Base-by-base conservation (phyloP, 345 rosid species). In the Syzygium jambos region DNA sequence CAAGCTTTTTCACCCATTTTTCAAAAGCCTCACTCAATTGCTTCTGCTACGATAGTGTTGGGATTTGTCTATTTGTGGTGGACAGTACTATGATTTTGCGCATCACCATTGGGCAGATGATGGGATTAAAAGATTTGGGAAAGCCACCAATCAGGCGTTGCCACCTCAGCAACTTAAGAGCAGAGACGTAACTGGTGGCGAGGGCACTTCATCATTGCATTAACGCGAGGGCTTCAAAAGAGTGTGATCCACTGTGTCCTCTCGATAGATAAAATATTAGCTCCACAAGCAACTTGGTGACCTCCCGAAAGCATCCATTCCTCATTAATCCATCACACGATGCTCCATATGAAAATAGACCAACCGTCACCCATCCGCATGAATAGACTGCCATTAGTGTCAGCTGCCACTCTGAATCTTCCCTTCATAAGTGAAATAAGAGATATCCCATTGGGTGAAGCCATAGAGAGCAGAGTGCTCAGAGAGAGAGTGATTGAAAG, bases 81-180 rank as follows among this genome's bases (percentile, higher is more conserved):
- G 83, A 19, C 9, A 27, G 85, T 85, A 46, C 51, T 54, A 85
- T 85, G 87, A 88, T 88, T 77, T 88, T 88, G 85, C 85, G 46
- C 85, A 43, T 65, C 55, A 30, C 15, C 51, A 38, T 80, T 85
- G 78, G 80, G 61, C 80, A 30, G 82, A 27, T 85, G 51, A 88
- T 56, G 61, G 85, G 49, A 85, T 78, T 46, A 85, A 85, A 77
- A 54, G 55, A 52, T 29, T 41, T 51, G 85, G 85, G 56, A 88
- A 85, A 88, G 85, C 85, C 89, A 77, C 89, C 89, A 88, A 88
- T 85, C 57, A 55, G 46, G 84, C 49, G 29, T 56, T 56, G 52
- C 86, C 52, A 14, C 65, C 68, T 65, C 61, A 68, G 52, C 78
- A 56, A 54, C 49, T 54, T 52, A 34, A 25, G 59, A 84, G 43